Percentiles rank a stretch among this genome's conserved stretches.
Evolutionary conservation across 345 rosid species (phyloP).

Genomic region (Melastoma malabathricum): DNA sequence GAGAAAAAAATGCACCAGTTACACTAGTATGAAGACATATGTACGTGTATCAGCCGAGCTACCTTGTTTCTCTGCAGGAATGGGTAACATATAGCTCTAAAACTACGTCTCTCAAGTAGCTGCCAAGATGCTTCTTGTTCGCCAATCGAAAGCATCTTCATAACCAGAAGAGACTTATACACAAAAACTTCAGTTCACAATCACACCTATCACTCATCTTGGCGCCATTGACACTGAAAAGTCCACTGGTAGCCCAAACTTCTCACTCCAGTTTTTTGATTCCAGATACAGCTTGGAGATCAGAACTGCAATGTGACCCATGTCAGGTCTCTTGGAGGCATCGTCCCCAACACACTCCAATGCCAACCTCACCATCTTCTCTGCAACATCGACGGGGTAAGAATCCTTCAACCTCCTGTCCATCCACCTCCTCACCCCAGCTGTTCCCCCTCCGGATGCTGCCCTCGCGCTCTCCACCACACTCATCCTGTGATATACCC

Average conservation of each 20-base stretch:
- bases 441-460: conserved; percentile 10
- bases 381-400: conserved; percentile 42
- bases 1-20: too few species aligned
- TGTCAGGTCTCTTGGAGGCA: conserved; percentile 33
- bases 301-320: conserved; percentile 34
- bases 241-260: conserved; percentile 17
- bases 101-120: too few species aligned
- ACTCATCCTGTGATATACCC: conserved; percentile 20
- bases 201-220: conserved; percentile 14
- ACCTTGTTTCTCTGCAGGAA: too few species aligned
- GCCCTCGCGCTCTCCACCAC: conserved; percentile 29
- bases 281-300: conserved; percentile 33
- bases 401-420: conserved; percentile 48
- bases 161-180: too few species aligned
- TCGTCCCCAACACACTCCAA: conserved; percentile 39
- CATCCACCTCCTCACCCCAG: conserved; percentile 35
- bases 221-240: conserved; percentile 44
- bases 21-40: too few species aligned
- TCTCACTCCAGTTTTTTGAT: conserved; percentile 35
- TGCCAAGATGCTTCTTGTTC: too few species aligned
- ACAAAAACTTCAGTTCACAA: not conserved
- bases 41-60: too few species aligned
- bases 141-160: too few species aligned
- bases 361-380: conserved; percentile 33
- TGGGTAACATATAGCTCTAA: too few species aligned